These are phyloP conservation scores for Globisporangium camurandrum DNA, from an alignment of 352 stramenopile genomes.

Conservation along the genomic window DNA sequence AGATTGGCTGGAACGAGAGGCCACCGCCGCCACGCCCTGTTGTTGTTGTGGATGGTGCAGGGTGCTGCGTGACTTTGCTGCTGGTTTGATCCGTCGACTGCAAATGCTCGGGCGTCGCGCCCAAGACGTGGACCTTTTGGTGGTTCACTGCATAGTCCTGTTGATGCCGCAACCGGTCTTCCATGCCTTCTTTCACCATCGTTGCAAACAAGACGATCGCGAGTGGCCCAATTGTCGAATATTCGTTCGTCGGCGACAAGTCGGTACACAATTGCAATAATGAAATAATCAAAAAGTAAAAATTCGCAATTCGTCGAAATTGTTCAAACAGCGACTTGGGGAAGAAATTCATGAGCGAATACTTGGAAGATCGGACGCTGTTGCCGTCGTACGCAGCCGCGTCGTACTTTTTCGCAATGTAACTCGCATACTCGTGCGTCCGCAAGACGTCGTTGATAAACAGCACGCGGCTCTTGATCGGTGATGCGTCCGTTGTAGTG, in stretches of 20 bases:
- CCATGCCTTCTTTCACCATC: slow-evolving; percentile 81
- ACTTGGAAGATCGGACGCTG: slow-evolving; percentile 88
- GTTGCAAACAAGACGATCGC: slow-evolving; percentile 72
- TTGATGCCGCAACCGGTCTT: slow-evolving; percentile 65
- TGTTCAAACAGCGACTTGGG: slow-evolving; percentile 94
- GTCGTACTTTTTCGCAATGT: slow-evolving; percentile 36
- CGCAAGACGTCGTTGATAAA: slow-evolving; percentile 62
- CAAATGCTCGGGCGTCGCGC: slow-evolving; percentile 16
- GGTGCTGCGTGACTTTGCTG: slow-evolving; percentile 8
- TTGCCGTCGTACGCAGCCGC: slow-evolving; percentile 42
- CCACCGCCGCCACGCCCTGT: slow-evolving; percentile 1
- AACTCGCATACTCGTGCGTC: slow-evolving; percentile 52
- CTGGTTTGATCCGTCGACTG: slow-evolving; percentile 8
- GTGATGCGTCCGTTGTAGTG: slow-evolving; percentile 4
- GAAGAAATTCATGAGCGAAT: slow-evolving; percentile 92
- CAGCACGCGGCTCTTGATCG: slow-evolving; percentile 49
- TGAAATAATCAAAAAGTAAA: slow-evolving; percentile 96
- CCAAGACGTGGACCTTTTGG: slow-evolving; percentile 38
- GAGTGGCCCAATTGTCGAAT: slow-evolving; percentile 79
- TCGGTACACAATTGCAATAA: slow-evolving; percentile 90
- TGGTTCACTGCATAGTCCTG: slow-evolving; percentile 75
- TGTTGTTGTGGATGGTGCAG: neutral
- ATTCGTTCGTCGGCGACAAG: slow-evolving; percentile 82
- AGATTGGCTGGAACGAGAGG: slow-evolving; percentile 58
- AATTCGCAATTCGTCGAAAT: slow-evolving; percentile 93